Conservation (phyloP, 2,329 filamentous ascomycete genomes). For the Clonostachys solani region DNA sequence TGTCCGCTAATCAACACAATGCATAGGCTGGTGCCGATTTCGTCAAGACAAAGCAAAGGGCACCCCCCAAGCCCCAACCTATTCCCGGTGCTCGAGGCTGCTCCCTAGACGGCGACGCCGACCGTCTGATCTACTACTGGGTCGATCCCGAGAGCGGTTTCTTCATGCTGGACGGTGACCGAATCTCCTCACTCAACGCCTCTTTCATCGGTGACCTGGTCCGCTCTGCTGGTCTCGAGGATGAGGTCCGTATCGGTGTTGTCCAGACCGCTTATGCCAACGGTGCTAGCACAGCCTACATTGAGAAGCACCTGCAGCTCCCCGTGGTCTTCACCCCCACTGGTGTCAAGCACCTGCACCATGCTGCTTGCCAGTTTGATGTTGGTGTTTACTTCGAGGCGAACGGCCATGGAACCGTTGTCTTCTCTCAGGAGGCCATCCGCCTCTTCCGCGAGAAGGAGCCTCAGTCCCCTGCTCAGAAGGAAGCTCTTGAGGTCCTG, state of each 20-base stretch:
- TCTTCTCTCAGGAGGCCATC: conserved; percentile 84
- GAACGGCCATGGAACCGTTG: conserved; percentile 94
- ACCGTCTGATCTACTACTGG: conserved; percentile 95
- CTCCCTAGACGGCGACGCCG: conserved; percentile 92
- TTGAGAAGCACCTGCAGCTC: conserved; percentile 81
- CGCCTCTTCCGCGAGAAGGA: conserved; percentile 73
- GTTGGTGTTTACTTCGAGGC: conserved; percentile 98
- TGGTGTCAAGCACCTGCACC: conserved; percentile 95
- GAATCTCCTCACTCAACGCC: conserved; percentile 90
- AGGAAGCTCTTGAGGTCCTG: conserved; percentile 82
- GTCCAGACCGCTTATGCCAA: conserved; percentile 98
- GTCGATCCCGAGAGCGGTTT: conserved; percentile 77
- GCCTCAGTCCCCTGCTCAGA: conserved; percentile 87
- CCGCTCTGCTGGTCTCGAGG: conserved; percentile 70
- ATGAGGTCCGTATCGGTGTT: conserved; percentile 85
- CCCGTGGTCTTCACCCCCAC: conserved; percentile 92
- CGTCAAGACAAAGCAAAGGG: conserved; percentile 94
- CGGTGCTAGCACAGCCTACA: conserved; percentile 88
- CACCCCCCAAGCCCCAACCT: conserved; percentile 78
- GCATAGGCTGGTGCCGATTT: conserved; percentile 85
- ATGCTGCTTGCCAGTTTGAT: conserved; percentile 92
- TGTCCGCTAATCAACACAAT: too few species aligned
- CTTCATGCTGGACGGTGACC: conserved; percentile 91
- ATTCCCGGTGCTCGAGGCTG: conserved; percentile 74
- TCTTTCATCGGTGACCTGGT: conserved; percentile 90